Evolutionary conservation across 495 filamentous ascomycete genomes (phyloP).

Genomic region (Penicillium coprophilum): DNA sequence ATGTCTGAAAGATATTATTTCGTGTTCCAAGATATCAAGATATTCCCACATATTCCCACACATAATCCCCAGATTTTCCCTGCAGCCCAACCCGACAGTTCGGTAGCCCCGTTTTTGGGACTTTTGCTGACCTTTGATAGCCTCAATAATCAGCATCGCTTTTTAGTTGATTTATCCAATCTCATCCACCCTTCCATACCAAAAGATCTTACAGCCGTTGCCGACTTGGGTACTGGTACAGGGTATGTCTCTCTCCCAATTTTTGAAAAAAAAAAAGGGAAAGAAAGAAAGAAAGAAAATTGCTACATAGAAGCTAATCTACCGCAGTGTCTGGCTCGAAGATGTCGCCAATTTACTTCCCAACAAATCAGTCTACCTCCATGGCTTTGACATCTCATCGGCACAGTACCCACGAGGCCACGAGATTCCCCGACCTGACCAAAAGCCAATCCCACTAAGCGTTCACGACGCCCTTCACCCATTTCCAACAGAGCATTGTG

Average conservation of each 20-base stretch:
- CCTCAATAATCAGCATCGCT: constrained; percentile 32
- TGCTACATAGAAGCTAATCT: background rate
- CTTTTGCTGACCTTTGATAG: constrained; percentile 11
- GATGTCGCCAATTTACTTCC: constrained; percentile 19
- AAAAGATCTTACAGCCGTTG: constrained; percentile 23
- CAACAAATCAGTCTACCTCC: constrained; percentile 19
- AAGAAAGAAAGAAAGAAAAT: no score
- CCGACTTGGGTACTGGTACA: constrained; percentile 42
- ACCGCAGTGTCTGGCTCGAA: constrained; percentile 29
- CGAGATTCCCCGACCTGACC: constrained; percentile 4
- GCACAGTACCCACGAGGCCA: constrained; percentile 27
- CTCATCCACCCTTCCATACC: constrained; percentile 35
- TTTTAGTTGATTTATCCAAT: constrained; percentile 21
- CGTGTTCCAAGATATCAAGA: no score
- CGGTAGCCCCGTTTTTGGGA: background rate
- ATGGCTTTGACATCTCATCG: constrained; percentile 41
- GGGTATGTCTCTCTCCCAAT: constrained; percentile 29
- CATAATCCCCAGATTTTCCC: background rate
- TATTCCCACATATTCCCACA: background rate
- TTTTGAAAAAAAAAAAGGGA: no score
- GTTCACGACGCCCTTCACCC: constrained; percentile 34
- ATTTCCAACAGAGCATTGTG: constrained; percentile 29
- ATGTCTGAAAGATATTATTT: no score
- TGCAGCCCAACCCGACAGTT: background rate
- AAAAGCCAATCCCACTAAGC: constrained; percentile 14